Evolutionary conservation across 169 alveolate genomes (phyloP).

Genomic region (Babesia gibsoni): DNA sequence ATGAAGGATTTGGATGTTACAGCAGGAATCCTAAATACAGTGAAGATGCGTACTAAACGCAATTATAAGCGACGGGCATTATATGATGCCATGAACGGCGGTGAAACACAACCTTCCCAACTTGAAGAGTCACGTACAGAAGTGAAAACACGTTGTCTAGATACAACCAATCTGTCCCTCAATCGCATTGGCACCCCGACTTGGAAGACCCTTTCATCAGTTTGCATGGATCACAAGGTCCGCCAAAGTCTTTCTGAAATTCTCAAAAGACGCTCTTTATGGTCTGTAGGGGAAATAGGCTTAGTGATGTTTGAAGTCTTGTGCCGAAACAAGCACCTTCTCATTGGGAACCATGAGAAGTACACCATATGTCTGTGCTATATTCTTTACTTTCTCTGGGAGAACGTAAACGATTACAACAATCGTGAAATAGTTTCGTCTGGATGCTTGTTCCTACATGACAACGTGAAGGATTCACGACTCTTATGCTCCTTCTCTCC

Average conservation of each 20-base stretch:
- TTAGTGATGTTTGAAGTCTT: constrained; percentile 8
- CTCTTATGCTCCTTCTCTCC: not conserved
- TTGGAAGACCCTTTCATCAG: not conserved
- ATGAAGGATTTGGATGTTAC: no score
- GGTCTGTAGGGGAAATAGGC: not conserved
- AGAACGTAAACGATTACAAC: not conserved
- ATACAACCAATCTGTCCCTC: not conserved
- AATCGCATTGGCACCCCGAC: not conserved
- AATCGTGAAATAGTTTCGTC: not conserved
- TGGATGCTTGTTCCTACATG: not conserved
- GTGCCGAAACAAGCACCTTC: constrained; percentile 16
- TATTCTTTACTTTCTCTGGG: not conserved
- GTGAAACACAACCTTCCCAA: no score
- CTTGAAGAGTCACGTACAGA: no score
- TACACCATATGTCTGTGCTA: not conserved
- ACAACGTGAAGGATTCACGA: not conserved
- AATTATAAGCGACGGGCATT: no score
- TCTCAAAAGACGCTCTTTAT: not conserved
- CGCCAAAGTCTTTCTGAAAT: not conserved
- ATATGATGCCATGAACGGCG: no score
- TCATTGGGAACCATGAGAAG: not conserved
- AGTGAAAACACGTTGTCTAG: not conserved
- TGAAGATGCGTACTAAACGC: not conserved
- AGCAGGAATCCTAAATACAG: not conserved
- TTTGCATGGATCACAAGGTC: not conserved